Percentiles rank a stretch among this genome's conserved stretches.
Evolutionary conservation across 1,284 basidiomycete species (phyloP).

Genomic region (Lentinus polychrous): DNA sequence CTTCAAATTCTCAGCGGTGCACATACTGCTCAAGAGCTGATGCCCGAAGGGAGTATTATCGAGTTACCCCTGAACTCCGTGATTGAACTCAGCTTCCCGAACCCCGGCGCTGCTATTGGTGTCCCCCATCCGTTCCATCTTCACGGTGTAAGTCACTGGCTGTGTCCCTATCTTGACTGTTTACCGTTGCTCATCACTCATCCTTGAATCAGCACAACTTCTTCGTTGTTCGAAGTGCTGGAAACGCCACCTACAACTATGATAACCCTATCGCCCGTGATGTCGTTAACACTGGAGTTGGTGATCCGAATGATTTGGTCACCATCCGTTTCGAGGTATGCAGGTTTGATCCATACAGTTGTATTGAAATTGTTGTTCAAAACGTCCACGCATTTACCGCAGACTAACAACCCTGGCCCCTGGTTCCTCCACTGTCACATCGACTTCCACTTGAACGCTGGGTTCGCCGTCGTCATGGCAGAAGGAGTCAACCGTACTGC

Average conservation of each 20-base stretch:
- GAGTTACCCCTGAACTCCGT: constrained; percentile 22
- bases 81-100: constrained; percentile 28
- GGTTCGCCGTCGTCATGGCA: constrained; percentile 15
- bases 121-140: constrained; percentile 34
- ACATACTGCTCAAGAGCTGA: constrained; percentile 21
- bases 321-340: constrained; percentile 13
- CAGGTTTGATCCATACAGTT: no score
- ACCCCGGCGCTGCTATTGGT: constrained; percentile 21
- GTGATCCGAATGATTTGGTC: constrained; percentile 9
- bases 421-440: constrained; percentile 29
- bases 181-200: neutral
- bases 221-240: constrained; percentile 3
- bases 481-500: constrained; percentile 11
- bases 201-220: constrained; percentile 1
- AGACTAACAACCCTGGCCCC: constrained; percentile 34
- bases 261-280: constrained; percentile 24
- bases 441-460: constrained; percentile 9
- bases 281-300: constrained; percentile 10
- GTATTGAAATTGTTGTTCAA: no score
- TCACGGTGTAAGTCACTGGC: constrained; percentile 27
- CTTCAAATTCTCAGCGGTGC: constrained; percentile 31
- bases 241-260: constrained; percentile 24
- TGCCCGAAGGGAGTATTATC: constrained; percentile 28
- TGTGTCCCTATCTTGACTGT: neutral
- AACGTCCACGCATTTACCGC: constrained; percentile 10